These are phyloP conservation scores for Fusarium chaquense DNA, from an alignment of 2,329 filamentous ascomycete species.

Conservation along the genomic window DNA sequence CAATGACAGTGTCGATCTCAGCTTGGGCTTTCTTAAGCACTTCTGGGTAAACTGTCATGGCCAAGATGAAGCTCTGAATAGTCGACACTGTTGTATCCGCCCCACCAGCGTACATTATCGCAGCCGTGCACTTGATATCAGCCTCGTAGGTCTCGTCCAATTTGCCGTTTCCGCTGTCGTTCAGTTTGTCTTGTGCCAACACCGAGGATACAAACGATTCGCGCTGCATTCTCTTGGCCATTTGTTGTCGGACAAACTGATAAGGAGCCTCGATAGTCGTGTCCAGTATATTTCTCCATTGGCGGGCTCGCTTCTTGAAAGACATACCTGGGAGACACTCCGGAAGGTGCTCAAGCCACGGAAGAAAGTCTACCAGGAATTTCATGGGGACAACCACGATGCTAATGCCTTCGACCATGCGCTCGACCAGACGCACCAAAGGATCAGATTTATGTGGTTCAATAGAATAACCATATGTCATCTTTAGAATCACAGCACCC, in stretches of 20 bases:
- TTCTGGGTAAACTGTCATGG: slow-evolving; percentile 29
- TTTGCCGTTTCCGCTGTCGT: too few species aligned
- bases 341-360: slow-evolving; percentile 21
- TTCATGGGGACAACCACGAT: too few species aligned
- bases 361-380: slow-evolving; percentile 6
- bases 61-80: slow-evolving; percentile 34
- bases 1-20: slow-evolving; percentile 42
- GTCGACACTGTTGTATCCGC: slow-evolving; percentile 42
- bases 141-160: too few species aligned
- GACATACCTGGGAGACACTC: slow-evolving; percentile 32
- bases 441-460: slow-evolving; percentile 33
- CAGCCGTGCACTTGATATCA: slow-evolving; percentile 34
- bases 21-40: slow-evolving; percentile 32
- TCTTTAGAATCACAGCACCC: slow-evolving; percentile 35
- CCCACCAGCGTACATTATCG: slow-evolving; percentile 36
- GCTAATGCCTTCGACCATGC: too few species aligned
- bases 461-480: slow-evolving; percentile 38
- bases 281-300: slow-evolving; percentile 17
- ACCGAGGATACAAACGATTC: too few species aligned
- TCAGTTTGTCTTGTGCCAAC: too few species aligned
- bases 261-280: slow-evolving; percentile 29
- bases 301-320: slow-evolving; percentile 28
- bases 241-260: slow-evolving; percentile 34
- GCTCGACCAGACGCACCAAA: too few species aligned
- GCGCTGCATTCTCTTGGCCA: slow-evolving; percentile 8